phyloP scores from a whole-genome alignment of 768 basidiomycete genomes.

The Phylloporus sp. region DNA sequence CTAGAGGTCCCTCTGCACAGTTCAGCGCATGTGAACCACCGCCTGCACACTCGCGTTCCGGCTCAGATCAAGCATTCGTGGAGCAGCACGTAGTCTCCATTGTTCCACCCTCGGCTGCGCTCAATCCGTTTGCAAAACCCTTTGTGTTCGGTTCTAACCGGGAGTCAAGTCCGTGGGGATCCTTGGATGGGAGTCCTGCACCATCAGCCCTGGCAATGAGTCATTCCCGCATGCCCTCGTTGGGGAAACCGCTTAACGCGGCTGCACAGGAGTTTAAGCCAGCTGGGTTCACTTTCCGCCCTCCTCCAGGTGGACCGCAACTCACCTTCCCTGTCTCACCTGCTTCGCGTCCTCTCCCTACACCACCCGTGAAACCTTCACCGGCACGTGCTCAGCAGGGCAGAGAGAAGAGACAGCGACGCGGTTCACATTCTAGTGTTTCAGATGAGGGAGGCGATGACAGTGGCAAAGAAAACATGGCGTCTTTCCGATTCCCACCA shows the following conservation, averaged over 20 bases:
- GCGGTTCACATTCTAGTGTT: constrained; percentile 39
- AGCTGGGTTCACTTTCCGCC: constrained; percentile 69
- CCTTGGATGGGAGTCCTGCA: constrained; percentile 25
- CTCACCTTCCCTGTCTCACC: constrained; percentile 37
- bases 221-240: constrained; percentile 41
- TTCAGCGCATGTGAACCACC: constrained; percentile 60
- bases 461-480: constrained; percentile 56
- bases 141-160: constrained; percentile 67
- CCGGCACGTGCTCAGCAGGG: constrained; percentile 49
- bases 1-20: constrained; percentile 58
- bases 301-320: constrained; percentile 61
- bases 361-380: constrained; percentile 28
- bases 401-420: constrained; percentile 74
- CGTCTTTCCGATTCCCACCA: constrained; percentile 74
- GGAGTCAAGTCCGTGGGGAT: constrained; percentile 34
- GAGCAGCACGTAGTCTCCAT: constrained; percentile 16
- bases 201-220: constrained; percentile 35
- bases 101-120: constrained; percentile 26
- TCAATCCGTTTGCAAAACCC: constrained; percentile 81
- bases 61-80: constrained; percentile 40
- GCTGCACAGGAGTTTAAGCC: constrained; percentile 83
- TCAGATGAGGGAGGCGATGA: constrained; percentile 42
- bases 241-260: constrained; percentile 72
- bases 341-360: constrained; percentile 38
- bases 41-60: constrained; percentile 56